Evolutionary conservation across 2,329 filamentous ascomycete genomes (phyloP), one percentile per base, ranked within the genome.

Genomic region (Colletotrichum costaricense): DNA sequence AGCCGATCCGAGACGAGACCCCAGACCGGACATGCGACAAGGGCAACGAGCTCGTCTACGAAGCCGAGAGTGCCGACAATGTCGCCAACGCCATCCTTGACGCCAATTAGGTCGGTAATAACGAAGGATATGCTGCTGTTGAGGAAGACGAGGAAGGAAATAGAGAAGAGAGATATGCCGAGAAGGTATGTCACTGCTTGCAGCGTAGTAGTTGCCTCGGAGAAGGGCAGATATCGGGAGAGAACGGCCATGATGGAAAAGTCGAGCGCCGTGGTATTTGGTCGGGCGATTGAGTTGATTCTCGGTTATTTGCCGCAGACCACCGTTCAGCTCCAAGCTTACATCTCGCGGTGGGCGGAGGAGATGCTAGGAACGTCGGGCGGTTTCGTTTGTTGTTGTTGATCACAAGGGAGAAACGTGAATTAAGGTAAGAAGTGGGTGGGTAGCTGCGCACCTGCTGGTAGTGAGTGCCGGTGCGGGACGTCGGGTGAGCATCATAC

Each of bases 91-190:
- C 89, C 87, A 75, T 91, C 83, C 79, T 93, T 92, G 78, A 93
- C 88, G 73, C 93, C 93, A 77, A 97, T 92, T 74, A 95, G 88
- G 81, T 96, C 93, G 74, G 94, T 96, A 74, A 97, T 91, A 72
- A 97, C 93, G 83, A 97, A 97, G 68, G 93, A 95, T 73, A 97
- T 88, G 80, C 91, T 93, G 85, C 92, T 93, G 86, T 97, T 97
- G 75, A 97, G 89, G 84, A 97, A 97, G 78, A 97, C 94, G 76
- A 97, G 92, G 85, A 97, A 97, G 67, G 93, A 93, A 79, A 97
- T 97, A 82, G 92, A 94, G 86, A 96, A 96, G 77, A 97, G 91
- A 74, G 93, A 94, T 79, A 97, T 93, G 80, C 92, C 93, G 76
- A 95, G 88, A 46, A 97, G 90, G 82, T 97, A 97, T 35, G 94